Evolutionary conservation across 257 asterid species (phyloP).

Genomic region (Orobanche coerulescens): DNA sequence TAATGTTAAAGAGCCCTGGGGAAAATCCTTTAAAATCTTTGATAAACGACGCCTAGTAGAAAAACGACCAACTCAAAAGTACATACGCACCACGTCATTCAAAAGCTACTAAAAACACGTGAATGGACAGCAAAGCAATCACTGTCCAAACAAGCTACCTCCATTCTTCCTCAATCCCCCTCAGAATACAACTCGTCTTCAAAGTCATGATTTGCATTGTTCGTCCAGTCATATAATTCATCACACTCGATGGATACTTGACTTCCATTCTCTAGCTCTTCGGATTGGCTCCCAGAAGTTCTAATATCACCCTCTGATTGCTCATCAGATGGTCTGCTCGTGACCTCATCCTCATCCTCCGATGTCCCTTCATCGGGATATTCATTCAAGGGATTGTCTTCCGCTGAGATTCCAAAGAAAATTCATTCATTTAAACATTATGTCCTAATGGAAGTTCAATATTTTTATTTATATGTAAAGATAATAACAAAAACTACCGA

Average conservation of each 20-base stretch:
- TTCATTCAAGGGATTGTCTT: constrained; percentile 69
- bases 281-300: constrained; percentile 30
- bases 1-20: too few species aligned
- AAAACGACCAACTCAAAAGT: too few species aligned
- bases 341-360: constrained; percentile 41
- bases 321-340: constrained; percentile 35
- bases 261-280: constrained; percentile 28
- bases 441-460: too few species aligned
- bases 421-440: neutral
- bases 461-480: too few species aligned
- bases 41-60: too few species aligned
- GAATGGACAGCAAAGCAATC: too few species aligned
- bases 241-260: constrained; percentile 18
- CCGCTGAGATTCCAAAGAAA: constrained; percentile 46
- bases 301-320: constrained; percentile 38
- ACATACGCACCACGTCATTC: too few species aligned
- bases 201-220: constrained; percentile 20
- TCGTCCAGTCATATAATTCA: constrained; percentile 24
- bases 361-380: constrained; percentile 75
- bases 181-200: constrained; percentile 27
- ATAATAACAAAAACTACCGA: too few species aligned
- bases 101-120: too few species aligned
- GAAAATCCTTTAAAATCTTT: too few species aligned
- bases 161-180: constrained; percentile 24
- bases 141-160: constrained; percentile 6